Evolutionary conservation across 2,329 filamentous ascomycete genomes (phyloP).

Genomic region (Beauveria australis): DNA sequence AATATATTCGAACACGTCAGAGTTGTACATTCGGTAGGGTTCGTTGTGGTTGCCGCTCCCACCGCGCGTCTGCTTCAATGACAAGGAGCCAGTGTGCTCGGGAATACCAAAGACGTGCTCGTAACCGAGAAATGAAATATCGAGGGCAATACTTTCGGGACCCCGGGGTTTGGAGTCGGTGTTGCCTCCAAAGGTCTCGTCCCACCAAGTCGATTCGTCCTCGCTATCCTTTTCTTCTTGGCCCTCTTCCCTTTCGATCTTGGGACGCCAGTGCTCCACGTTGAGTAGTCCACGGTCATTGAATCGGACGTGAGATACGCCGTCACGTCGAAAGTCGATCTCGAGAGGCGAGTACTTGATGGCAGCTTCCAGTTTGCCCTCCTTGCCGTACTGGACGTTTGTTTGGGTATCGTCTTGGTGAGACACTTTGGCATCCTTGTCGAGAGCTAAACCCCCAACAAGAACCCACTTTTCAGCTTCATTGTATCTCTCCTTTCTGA

Average conservation of each 20-base stretch:
- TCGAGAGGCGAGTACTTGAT: constrained; percentile 77
- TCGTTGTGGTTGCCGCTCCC: constrained; percentile 78
- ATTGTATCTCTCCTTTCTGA: constrained; percentile 88
- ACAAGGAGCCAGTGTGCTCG: constrained; percentile 82
- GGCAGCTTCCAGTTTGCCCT: constrained; percentile 68
- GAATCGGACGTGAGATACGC: constrained; percentile 72
- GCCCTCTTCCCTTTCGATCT: constrained; percentile 58
- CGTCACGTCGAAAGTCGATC: constrained; percentile 80
- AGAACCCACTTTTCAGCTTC: constrained; percentile 81
- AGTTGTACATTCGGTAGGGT: constrained; percentile 91
- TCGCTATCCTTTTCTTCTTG: constrained; percentile 42
- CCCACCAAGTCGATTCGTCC: constrained; percentile 94
- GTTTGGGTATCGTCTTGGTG: constrained; percentile 58
- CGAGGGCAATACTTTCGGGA: constrained; percentile 82
- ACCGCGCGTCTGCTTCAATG: constrained; percentile 82
- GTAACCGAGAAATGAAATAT: constrained; percentile 88
- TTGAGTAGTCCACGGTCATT: constrained; percentile 89
- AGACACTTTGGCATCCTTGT: constrained; percentile 61
- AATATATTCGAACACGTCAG: constrained; percentile 96
- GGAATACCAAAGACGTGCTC: constrained; percentile 91
- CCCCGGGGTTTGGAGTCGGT: constrained; percentile 93
- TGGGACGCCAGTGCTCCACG: constrained; percentile 89
- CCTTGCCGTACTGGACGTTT: constrained; percentile 72
- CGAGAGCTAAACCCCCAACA: constrained; percentile 68
- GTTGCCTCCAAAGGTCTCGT: constrained; percentile 90